phyloP scores from a whole-genome alignment of 768 basidiomycete species.

The Boletus tylopilopsis region DNA sequence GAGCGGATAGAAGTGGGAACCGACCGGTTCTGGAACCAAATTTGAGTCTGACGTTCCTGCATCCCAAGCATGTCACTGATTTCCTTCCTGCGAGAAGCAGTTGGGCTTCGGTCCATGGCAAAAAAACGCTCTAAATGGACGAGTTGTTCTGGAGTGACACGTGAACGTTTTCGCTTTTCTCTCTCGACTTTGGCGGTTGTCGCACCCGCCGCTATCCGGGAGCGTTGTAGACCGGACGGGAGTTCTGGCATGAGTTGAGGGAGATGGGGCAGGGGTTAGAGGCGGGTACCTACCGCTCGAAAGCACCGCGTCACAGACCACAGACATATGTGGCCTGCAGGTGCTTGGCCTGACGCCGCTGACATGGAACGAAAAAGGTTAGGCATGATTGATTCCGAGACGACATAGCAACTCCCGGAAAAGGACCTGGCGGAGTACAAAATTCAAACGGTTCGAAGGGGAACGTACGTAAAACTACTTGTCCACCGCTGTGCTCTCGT shows the following conservation, averaged over 20 bases:
- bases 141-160: conserved; percentile 81
- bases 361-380: conserved; percentile 30
- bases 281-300: conserved; percentile 21
- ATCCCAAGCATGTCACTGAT: conserved; percentile 74
- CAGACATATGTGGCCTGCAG: conserved; percentile 25
- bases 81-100: conserved; percentile 64
- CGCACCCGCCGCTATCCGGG: too few relatives aligned
- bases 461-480: too few relatives aligned
- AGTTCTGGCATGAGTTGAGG: conserved; percentile 29
- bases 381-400: conserved; percentile 21
- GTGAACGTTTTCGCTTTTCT: conserved; percentile 70
- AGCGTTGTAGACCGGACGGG: conserved; percentile 35
- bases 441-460: neutral
- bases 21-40: conserved; percentile 85
- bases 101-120: conserved; percentile 64
- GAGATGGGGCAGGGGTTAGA: conserved; percentile 19
- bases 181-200: conserved; percentile 33
- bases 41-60: conserved; percentile 84
- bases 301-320: conserved; percentile 20
- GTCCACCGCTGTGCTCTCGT: neutral
- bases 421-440: conserved; percentile 18
- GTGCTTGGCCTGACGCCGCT: conserved; percentile 23
- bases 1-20: neutral
- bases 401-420: conserved; percentile 32
- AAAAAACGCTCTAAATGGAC: conserved; percentile 71